These are phyloP conservation scores for Phialemoniopsis sp. DNA, from an alignment of 2,329 filamentous ascomycete genomes.

Conservation along the genomic window DNA sequence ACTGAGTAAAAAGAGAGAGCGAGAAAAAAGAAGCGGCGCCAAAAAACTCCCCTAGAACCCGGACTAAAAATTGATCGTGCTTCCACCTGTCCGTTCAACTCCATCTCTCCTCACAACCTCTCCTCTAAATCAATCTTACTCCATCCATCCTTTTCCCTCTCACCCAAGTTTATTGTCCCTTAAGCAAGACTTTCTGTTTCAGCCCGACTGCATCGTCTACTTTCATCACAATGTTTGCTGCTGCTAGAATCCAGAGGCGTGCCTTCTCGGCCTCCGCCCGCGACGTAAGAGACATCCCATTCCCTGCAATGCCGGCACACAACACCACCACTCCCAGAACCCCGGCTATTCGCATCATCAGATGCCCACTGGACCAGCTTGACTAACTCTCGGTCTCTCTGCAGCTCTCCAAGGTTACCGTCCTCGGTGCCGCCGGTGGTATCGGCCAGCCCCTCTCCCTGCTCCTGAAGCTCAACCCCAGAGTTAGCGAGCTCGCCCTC, in stretches of 20 bases:
- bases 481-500: constrained; percentile 88
- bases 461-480: constrained; percentile 96
- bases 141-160: too few relatives aligned
- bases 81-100: neutral
- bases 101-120: neutral
- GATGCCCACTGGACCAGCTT: constrained; percentile 9
- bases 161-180: too few relatives aligned
- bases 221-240: constrained; percentile 69
- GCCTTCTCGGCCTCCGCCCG: constrained; percentile 77
- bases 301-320: too few relatives aligned
- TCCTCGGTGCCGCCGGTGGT: constrained; percentile 94
- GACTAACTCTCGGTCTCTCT: constrained; percentile 1
- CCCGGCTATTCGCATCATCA: constrained; percentile 3
- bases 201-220: neutral
- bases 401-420: constrained; percentile 93
- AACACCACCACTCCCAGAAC: constrained; percentile 5
- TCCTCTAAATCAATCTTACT: neutral
- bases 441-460: constrained; percentile 98
- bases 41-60: too few relatives aligned
- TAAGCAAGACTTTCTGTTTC: too few relatives aligned
- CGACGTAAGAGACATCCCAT: too few relatives aligned
- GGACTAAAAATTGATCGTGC: too few relatives aligned
- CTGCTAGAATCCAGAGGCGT: constrained; percentile 66
- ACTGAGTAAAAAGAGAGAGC: too few relatives aligned
- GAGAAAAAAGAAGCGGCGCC: too few relatives aligned